These are phyloP conservation scores for Oryza punctata DNA, from an alignment of 176 grass and related monocot species.

Conservation along the genomic window DNA sequence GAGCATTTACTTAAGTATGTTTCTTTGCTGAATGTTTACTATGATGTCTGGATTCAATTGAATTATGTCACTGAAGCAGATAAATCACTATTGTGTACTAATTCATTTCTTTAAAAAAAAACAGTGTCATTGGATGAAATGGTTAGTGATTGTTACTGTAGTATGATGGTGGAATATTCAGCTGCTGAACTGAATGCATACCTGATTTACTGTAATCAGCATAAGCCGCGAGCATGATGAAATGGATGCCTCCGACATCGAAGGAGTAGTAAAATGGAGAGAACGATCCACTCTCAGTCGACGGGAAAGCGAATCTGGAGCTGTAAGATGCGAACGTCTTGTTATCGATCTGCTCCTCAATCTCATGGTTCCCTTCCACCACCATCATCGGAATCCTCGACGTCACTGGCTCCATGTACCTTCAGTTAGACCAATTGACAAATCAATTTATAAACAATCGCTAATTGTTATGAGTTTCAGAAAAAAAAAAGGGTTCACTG, in stretches of 20 bases:
- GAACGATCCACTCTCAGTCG: conserved; percentile 60
- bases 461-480: neutral
- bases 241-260: conserved; percentile 80
- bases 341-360: conserved; percentile 63
- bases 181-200: neutral
- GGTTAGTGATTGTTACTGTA: neutral
- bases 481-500: neutral
- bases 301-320: conserved; percentile 75
- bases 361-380: conserved; percentile 88
- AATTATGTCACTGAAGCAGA: neutral
- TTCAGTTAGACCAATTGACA: conserved; percentile 7
- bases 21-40: neutral
- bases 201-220: conserved; percentile 62
- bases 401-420: conserved; percentile 84
- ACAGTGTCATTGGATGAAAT: neutral
- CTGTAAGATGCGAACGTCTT: conserved; percentile 72
- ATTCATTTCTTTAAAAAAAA: neutral
- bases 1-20: neutral
- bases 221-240: conserved; percentile 84
- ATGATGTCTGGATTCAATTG: neutral
- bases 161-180: neutral
- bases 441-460: neutral
- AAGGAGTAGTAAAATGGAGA: conserved; percentile 93
- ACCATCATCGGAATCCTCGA: conserved; percentile 81
- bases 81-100: neutral